Evolutionary conservation across 495 filamentous ascomycete species (phyloP).

Genomic region (Aspergillus panamensis): DNA sequence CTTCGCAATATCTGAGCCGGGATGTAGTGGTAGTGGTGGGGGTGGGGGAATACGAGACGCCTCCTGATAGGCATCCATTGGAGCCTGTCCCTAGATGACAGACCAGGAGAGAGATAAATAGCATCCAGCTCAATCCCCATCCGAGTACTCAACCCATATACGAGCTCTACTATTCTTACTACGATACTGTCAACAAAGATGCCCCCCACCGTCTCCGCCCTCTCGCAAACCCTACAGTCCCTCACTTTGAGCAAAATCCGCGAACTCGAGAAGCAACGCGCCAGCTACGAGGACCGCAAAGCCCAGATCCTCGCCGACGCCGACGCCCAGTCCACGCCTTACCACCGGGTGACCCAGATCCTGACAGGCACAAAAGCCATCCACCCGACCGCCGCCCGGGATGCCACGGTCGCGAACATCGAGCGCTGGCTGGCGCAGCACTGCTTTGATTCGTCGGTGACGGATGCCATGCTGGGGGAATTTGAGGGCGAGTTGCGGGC

Average conservation of each 20-base stretch:
- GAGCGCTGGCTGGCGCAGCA: slow-evolving; percentile 41
- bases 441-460: slow-evolving; percentile 40
- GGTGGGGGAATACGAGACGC: background rate
- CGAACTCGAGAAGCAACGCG: slow-evolving; percentile 51
- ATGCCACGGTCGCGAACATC: slow-evolving; percentile 26
- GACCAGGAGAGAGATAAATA: background rate
- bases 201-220: slow-evolving; percentile 16
- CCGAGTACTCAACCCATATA: background rate
- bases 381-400: slow-evolving; percentile 9
- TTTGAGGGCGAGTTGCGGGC: slow-evolving; percentile 45
- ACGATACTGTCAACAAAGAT: too few species aligned
- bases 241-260: slow-evolving; percentile 56
- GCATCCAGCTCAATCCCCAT: background rate
- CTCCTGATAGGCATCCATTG: background rate
- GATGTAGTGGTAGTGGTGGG: too few species aligned
- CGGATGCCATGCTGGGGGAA: slow-evolving; percentile 26
- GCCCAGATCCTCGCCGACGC: slow-evolving; percentile 17
- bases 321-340: background rate
- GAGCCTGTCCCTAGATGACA: background rate
- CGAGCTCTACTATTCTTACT: background rate
- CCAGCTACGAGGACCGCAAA: slow-evolving; percentile 42
- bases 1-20: too few species aligned
- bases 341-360: slow-evolving; percentile 14
- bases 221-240: slow-evolving; percentile 52
- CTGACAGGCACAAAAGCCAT: slow-evolving; percentile 17